These are phyloP conservation scores for Zygoascus bituminiphila DNA, from an alignment of 805 yeast species.

Conservation along the genomic window DNA sequence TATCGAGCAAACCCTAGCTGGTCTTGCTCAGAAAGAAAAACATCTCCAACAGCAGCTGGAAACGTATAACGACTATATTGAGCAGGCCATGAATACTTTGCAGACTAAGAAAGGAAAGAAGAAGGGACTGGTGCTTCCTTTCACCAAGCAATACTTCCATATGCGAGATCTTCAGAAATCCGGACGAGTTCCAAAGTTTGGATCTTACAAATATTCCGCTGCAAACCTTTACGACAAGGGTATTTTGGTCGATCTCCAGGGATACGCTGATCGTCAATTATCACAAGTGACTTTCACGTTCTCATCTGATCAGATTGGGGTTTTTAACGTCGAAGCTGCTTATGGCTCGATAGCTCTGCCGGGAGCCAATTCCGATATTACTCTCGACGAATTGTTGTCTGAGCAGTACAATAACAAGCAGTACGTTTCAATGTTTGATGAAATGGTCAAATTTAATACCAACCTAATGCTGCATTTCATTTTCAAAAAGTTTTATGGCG, in stretches of 20 bases:
- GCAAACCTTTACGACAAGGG: constrained; percentile 68
- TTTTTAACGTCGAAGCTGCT: constrained; percentile 66
- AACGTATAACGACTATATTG: constrained; percentile 40
- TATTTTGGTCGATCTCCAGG: constrained; percentile 52
- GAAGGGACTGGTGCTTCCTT: constrained; percentile 33
- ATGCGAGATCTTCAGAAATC: constrained; percentile 58
- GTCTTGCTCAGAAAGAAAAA: constrained; percentile 39
- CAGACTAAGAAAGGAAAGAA: constrained; percentile 34
- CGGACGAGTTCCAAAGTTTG: constrained; percentile 65
- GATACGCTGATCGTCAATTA: constrained; percentile 39
- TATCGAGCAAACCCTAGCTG: constrained; percentile 37
- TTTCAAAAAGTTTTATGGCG: constrained; percentile 66
- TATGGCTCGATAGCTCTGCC: constrained; percentile 54
- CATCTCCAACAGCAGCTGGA: constrained; percentile 36
- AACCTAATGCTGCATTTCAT: constrained; percentile 59
- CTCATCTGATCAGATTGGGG: constrained; percentile 65
- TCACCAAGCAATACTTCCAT: constrained; percentile 70
- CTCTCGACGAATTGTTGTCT: constrained; percentile 63
- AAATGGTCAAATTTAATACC: constrained; percentile 61
- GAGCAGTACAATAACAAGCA: constrained; percentile 63
- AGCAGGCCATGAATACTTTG: constrained; percentile 41
- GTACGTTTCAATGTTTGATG: constrained; percentile 51
- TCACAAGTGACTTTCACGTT: constrained; percentile 68
- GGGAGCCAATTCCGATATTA: constrained; percentile 42
- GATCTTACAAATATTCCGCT: constrained; percentile 68